phyloP scores from a whole-genome alignment of 768 basidiomycete species.

The Russula brevipes region DNA sequence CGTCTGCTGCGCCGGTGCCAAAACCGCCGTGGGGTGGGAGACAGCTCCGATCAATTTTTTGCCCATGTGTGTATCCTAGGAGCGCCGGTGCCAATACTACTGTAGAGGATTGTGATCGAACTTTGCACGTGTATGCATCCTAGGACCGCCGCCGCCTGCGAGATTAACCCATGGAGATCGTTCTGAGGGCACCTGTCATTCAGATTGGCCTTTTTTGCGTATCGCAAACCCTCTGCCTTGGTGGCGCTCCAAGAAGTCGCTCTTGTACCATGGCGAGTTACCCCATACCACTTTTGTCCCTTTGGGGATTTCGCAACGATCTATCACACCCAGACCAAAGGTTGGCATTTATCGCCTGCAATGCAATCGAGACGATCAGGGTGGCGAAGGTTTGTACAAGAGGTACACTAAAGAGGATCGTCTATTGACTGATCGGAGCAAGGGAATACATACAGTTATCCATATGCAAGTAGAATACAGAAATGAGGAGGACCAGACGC shows the following conservation, averaged over 20 bases:
- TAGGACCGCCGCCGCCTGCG: background rate
- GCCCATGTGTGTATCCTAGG: conserved; percentile 2
- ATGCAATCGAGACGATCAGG: conserved; percentile 14
- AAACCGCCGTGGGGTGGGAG: background rate
- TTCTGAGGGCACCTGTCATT: too few species aligned
- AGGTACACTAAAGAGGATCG: conserved; percentile 3
- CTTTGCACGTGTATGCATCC: background rate
- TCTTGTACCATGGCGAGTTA: background rate
- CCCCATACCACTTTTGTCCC: background rate
- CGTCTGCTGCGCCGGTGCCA: background rate
- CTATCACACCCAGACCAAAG: background rate
- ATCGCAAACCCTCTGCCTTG: conserved; percentile 20
- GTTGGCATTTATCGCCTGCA: background rate
- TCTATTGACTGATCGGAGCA: conserved; percentile 14
- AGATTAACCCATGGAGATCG: too few species aligned
- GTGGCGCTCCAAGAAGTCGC: conserved; percentile 1
- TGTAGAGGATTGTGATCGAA: background rate
- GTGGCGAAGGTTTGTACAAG: background rate
- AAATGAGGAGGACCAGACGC: background rate
- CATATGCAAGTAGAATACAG: conserved; percentile 17
- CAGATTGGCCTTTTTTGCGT: background rate
- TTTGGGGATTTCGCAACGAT: background rate
- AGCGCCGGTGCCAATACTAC: too few species aligned
- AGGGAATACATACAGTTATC: conserved; percentile 15
- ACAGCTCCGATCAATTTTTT: background rate